These are phyloP conservation scores for Cladosporium sp. DNA, from an alignment of 2,329 filamentous ascomycete genomes.

Conservation along the genomic window DNA sequence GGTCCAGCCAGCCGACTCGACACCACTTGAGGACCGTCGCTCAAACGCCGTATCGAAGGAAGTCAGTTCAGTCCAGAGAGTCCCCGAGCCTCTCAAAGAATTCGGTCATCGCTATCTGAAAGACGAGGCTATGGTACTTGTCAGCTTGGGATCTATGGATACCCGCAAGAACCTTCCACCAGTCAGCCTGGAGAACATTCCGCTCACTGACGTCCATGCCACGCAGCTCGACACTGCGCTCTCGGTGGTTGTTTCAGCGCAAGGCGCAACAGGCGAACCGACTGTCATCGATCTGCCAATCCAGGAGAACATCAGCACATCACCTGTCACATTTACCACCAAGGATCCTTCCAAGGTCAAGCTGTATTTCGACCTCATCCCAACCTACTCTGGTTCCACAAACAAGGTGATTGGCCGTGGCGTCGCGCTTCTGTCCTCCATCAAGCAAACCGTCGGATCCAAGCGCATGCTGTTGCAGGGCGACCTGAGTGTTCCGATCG, in stretches of 20 bases:
- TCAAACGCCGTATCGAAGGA: slow-evolving; percentile 37
- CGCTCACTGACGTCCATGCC: slow-evolving; percentile 78
- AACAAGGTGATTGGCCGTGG: slow-evolving; percentile 83
- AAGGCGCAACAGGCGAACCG: slow-evolving; percentile 77
- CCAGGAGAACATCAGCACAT: slow-evolving; percentile 88
- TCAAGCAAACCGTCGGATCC: slow-evolving; percentile 75
- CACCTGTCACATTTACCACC: slow-evolving; percentile 86
- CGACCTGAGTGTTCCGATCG: slow-evolving; percentile 85
- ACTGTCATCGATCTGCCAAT: slow-evolving; percentile 88
- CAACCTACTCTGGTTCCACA: slow-evolving; percentile 79
- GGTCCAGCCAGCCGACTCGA: slow-evolving; percentile 22
- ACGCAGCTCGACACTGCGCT: slow-evolving; percentile 93
- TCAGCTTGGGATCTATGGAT: slow-evolving; percentile 93
- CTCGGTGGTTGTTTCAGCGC: slow-evolving; percentile 83
- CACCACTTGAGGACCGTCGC: slow-evolving; percentile 41
- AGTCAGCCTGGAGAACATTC: slow-evolving; percentile 83
- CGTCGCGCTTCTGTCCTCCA: slow-evolving; percentile 79
- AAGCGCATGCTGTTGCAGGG: slow-evolving; percentile 90
- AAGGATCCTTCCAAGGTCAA: slow-evolving; percentile 75
- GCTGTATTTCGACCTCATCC: slow-evolving; percentile 88
- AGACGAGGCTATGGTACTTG: slow-evolving; percentile 80
- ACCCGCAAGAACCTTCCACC: slow-evolving; percentile 74
- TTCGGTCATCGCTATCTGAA: slow-evolving; percentile 95
- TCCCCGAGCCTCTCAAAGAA: slow-evolving; percentile 78
- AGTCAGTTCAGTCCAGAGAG: slow-evolving; percentile 29